A percentile compares a stretch with the other conserved stretches of the same genome.
Evolutionary conservation across 768 basidiomycete species (phyloP).

Genomic region (Mycena crocata): DNA sequence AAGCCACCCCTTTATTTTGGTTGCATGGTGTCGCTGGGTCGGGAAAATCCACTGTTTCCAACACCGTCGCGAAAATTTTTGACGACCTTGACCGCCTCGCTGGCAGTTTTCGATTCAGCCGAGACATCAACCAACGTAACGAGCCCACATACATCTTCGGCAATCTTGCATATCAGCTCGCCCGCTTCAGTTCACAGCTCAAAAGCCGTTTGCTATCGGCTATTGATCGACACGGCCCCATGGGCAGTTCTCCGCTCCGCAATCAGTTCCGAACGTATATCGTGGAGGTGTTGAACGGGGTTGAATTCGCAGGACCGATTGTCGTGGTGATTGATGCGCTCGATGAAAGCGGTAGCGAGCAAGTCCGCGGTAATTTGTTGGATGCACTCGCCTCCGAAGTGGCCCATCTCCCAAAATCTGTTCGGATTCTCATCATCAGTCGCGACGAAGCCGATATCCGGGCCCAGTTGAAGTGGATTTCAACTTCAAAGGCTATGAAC

Average conservation of each 20-base stretch:
- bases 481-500: constrained; percentile 7
- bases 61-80: constrained; percentile 10
- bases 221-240: constrained; percentile 9
- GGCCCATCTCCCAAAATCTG: not conserved
- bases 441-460: constrained; percentile 22
- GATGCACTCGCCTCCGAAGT: constrained; percentile 12
- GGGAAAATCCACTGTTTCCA: constrained; percentile 21
- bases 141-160: constrained; percentile 7
- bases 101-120: constrained; percentile 15
- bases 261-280: constrained; percentile 12
- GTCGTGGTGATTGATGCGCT: constrained; percentile 22
- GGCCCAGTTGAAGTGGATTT: not conserved
- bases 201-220: not conserved
- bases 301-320: constrained; percentile 3
- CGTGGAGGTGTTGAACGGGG: constrained; percentile 5
- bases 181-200: constrained; percentile 11
- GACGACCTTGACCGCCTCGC: constrained; percentile 10
- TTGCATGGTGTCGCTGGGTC: constrained; percentile 13
- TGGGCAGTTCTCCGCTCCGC: constrained; percentile 11
- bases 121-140: constrained; percentile 4
- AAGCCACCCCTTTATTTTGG: constrained; percentile 6
- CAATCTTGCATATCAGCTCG: constrained; percentile 19
- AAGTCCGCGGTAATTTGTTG: not conserved
- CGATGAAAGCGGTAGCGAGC: constrained; percentile 16
- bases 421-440: constrained; percentile 10